These are phyloP conservation scores for Rhypophila decipiens DNA, from an alignment of 495 filamentous ascomycete genomes.

Conservation along the genomic window DNA sequence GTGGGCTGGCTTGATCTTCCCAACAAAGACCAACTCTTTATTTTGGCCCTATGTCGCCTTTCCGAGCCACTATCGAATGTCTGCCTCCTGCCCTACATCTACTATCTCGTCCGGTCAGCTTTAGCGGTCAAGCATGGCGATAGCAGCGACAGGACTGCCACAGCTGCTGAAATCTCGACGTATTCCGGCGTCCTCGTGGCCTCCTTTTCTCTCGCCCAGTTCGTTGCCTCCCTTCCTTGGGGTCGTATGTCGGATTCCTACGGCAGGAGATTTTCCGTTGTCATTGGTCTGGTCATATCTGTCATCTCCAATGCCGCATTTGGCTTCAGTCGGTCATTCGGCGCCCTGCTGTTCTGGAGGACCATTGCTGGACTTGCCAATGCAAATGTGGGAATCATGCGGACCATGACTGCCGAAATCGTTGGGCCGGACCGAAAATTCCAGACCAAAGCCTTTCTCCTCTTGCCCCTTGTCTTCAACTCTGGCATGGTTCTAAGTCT, in stretches of 20 bases:
- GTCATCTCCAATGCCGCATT: slow-evolving; percentile 65
- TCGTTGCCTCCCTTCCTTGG: slow-evolving; percentile 69
- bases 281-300: slow-evolving; percentile 64
- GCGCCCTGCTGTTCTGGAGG: slow-evolving; percentile 60
- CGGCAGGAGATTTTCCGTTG: slow-evolving; percentile 68
- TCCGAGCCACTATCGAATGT: slow-evolving; percentile 48
- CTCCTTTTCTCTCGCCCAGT: slow-evolving; percentile 19
- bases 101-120: slow-evolving; percentile 51
- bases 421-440: slow-evolving; percentile 56
- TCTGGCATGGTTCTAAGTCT: slow-evolving; percentile 55
- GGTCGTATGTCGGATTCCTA: slow-evolving; percentile 29
- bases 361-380: slow-evolving; percentile 64
- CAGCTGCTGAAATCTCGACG: slow-evolving; percentile 1
- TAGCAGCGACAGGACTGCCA: background rate
- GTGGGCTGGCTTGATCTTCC: slow-evolving; percentile 36
- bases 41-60: slow-evolving; percentile 46
- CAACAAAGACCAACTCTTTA: slow-evolving; percentile 44
- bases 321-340: slow-evolving; percentile 65
- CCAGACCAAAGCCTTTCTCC: slow-evolving; percentile 68
- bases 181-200: slow-evolving; percentile 8
- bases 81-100: slow-evolving; percentile 49
- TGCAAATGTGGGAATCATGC: slow-evolving; percentile 74
- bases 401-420: slow-evolving; percentile 73
- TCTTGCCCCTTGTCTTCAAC: slow-evolving; percentile 80
- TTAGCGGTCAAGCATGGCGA: slow-evolving; percentile 29